These are phyloP conservation scores for Teratosphaeria viscida DNA, from an alignment of 2,329 filamentous ascomycete species.

Conservation along the genomic window DNA sequence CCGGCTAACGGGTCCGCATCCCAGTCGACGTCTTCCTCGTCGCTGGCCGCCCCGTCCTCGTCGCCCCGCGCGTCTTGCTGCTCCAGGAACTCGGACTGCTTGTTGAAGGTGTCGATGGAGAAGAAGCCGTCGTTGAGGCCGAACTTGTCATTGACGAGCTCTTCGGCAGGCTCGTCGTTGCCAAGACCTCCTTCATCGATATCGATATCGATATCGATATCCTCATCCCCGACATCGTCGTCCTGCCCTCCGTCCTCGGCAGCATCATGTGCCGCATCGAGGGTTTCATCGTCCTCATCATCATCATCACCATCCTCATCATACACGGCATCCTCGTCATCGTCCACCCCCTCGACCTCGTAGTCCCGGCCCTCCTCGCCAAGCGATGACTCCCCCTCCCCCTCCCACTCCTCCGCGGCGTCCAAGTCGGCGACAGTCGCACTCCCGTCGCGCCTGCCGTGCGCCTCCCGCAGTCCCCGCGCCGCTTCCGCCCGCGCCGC, in stretches of 20 bases:
- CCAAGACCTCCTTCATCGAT: constrained; percentile 31
- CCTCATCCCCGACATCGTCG: constrained; percentile 27
- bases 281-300: constrained; percentile 27
- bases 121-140: constrained; percentile 97
- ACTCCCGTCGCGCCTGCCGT: constrained; percentile 6
- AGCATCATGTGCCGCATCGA: constrained; percentile 25
- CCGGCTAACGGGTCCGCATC: constrained; percentile 58
- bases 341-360: constrained; percentile 22
- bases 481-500: constrained; percentile 48
- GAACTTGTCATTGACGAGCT: constrained; percentile 61
- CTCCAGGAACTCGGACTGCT: constrained; percentile 80
- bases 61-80: constrained; percentile 71
- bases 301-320: constrained; percentile 19
- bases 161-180: constrained; percentile 41
- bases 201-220: constrained; percentile 30
- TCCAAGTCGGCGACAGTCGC: constrained; percentile 26
- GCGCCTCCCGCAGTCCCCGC: constrained; percentile 28
- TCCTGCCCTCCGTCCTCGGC: constrained; percentile 17
- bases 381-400: constrained; percentile 16
- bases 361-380: constrained; percentile 27
- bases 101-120: constrained; percentile 95
- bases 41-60: constrained; percentile 66
- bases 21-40: constrained; percentile 76
- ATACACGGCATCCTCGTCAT: constrained; percentile 16
- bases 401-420: constrained; percentile 2